A percentile compares a stretch with the other conserved stretches of the same genome.
phyloP scores from a whole-genome alignment of 73 alveolate genomes.

The Stentor coeruleus region DNA sequence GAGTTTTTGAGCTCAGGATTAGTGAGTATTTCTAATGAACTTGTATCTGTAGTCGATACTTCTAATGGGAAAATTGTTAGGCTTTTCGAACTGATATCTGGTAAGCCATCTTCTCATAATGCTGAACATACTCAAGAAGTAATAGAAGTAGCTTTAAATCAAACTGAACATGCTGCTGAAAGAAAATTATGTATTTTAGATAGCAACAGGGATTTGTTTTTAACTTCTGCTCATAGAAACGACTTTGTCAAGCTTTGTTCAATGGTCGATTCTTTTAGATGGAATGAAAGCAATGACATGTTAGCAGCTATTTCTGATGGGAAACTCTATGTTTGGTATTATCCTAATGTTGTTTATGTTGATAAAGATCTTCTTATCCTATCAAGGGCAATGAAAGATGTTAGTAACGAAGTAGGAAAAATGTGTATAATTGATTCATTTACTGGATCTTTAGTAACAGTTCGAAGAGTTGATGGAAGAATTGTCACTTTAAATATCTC shows the following conservation, averaged over 20 bases:
- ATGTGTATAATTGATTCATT: constrained; percentile 38
- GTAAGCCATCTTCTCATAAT: constrained; percentile 70
- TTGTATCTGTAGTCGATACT: constrained; percentile 84
- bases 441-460: constrained; percentile 60
- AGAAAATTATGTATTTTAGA: constrained; percentile 95
- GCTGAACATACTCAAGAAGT: constrained; percentile 87
- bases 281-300: constrained; percentile 96
- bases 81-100: constrained; percentile 85
- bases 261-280: constrained; percentile 95
- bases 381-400: constrained; percentile 73
- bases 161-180: constrained; percentile 88
- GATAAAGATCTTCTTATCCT: constrained; percentile 87
- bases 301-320: constrained; percentile 90
- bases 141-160: constrained; percentile 66
- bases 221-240: constrained; percentile 80
- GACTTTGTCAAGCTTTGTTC: constrained; percentile 86
- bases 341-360: constrained; percentile 97
- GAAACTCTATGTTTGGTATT: constrained; percentile 91
- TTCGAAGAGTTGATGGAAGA: constrained; percentile 92
- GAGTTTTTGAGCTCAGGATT: constrained; percentile 75
- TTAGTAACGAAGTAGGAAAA: constrained; percentile 65
- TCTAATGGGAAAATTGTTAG: constrained; percentile 75
- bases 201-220: constrained; percentile 91
- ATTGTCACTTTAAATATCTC: constrained; percentile 76
- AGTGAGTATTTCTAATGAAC: constrained; percentile 74